Evolutionary conservation across 1,284 basidiomycete species (phyloP).

Genomic region (Leccinum olivaceoglutinosum): DNA sequence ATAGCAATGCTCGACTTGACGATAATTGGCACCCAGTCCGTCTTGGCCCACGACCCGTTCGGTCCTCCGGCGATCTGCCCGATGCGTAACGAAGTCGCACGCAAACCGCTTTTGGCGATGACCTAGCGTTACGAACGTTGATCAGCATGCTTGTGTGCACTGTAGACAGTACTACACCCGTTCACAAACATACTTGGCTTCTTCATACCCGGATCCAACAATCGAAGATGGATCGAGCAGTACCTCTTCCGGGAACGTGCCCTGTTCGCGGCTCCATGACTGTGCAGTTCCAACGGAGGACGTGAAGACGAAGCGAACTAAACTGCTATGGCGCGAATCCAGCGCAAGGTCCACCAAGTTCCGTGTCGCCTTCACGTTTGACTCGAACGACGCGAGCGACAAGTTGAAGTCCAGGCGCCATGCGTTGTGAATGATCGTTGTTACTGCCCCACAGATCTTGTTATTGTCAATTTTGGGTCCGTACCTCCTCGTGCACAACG

Average conservation of each 20-base stretch:
- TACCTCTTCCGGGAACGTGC: constrained; percentile 5
- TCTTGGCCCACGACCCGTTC: constrained; percentile 27
- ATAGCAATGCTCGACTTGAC: constrained; percentile 14
- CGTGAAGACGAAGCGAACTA: constrained; percentile 1
- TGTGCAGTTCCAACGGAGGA: constrained; percentile 6
- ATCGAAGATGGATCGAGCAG: background rate
- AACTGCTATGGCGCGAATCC: background rate
- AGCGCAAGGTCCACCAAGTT: constrained; percentile 7
- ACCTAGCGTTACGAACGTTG: constrained; percentile 11
- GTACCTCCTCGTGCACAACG: no score
- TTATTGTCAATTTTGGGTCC: background rate
- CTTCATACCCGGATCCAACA: constrained; percentile 7
- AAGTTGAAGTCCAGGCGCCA: constrained; percentile 13
- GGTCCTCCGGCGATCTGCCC: constrained; percentile 30
- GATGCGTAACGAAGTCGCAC: constrained; percentile 24
- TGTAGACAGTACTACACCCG: background rate
- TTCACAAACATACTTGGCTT: constrained; percentile 9
- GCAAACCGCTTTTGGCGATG: constrained; percentile 22
- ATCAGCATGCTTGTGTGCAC: background rate
- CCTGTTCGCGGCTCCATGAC: constrained; percentile 2
- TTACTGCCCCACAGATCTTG: background rate
- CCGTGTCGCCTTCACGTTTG: constrained; percentile 3
- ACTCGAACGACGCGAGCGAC: constrained; percentile 2
- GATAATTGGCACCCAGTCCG: constrained; percentile 31
- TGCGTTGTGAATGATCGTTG: constrained; percentile 8